Evolutionary conservation across 2,329 filamentous ascomycete genomes (phyloP).

Genomic region (Ceratocystis lukuohia): DNA sequence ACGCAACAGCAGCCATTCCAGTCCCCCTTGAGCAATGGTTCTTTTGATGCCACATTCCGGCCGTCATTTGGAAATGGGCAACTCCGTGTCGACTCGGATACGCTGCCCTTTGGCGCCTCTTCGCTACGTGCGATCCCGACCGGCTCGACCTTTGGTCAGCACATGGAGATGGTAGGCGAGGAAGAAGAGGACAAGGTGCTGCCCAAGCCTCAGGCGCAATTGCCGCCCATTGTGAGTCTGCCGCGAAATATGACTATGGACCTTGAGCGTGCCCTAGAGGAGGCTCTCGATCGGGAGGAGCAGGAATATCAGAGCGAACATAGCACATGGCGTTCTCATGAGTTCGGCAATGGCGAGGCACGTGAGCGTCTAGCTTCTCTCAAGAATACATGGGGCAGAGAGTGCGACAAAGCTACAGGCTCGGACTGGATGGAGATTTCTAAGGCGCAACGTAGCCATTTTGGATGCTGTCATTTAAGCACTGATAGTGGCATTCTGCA

Average conservation of each 20-base stretch:
- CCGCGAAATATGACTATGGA: conserved; percentile 15
- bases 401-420: neutral
- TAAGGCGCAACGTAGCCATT: neutral
- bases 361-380: neutral
- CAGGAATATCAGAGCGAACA: conserved; percentile 7
- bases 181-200: neutral
- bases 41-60: neutral
- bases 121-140: neutral
- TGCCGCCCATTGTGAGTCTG: neutral
- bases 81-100: conserved; percentile 12
- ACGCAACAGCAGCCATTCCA: neutral
- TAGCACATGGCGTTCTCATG: neutral
- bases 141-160: conserved; percentile 1
- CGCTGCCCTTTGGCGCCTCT: conserved; percentile 4
- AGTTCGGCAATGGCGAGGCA: neutral
- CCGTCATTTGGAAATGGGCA: conserved; percentile 6
- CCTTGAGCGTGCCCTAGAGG: conserved; percentile 8
- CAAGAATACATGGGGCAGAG: neutral
- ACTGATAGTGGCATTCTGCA: neutral
- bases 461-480: neutral
- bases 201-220: neutral
- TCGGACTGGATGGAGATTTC: neutral
- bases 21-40: neutral
- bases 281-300: conserved; percentile 14
- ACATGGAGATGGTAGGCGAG: neutral